Conservation (phyloP, 2,329 filamentous ascomycete species). For the Penicillium frequentans region DNA sequence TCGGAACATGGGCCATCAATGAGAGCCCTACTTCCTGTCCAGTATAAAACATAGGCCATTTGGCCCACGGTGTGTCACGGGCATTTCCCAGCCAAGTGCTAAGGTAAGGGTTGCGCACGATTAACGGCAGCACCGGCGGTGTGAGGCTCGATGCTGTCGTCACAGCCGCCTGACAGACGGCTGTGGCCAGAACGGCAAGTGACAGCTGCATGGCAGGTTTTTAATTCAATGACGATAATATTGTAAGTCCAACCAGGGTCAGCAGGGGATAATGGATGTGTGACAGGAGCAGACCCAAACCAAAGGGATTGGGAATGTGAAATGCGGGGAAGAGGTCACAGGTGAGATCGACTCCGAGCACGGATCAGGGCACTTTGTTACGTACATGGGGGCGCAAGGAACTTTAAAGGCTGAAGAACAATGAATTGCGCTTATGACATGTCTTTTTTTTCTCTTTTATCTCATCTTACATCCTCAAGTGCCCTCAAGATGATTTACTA, state of each 20-base stretch:
- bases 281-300: conserved; percentile 7
- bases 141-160: conserved; percentile 54
- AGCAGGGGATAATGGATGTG: conserved; percentile 3
- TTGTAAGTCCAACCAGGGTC: not conserved
- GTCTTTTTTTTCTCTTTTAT: too few relatives aligned
- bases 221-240: conserved; percentile 2
- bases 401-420: too few relatives aligned
- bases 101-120: conserved; percentile 75
- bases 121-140: conserved; percentile 69
- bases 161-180: conserved; percentile 43
- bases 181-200: conserved; percentile 31
- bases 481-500: not conserved
- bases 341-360: conserved; percentile 4
- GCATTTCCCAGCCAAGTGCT: conserved; percentile 74
- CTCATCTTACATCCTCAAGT: not conserved
- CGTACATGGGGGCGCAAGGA: too few relatives aligned
- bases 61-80: conserved; percentile 72
- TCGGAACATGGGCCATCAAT: conserved; percentile 62
- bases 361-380: not conserved
- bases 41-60: conserved; percentile 86
- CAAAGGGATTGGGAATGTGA: conserved; percentile 8
- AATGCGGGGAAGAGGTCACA: conserved; percentile 19
- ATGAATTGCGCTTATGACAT: too few relatives aligned
- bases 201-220: conserved; percentile 33
- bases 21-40: conserved; percentile 67